Evolutionary conservation across 2,329 filamentous ascomycete species (phyloP).

Genomic region (Coniochaeta sp.): DNA sequence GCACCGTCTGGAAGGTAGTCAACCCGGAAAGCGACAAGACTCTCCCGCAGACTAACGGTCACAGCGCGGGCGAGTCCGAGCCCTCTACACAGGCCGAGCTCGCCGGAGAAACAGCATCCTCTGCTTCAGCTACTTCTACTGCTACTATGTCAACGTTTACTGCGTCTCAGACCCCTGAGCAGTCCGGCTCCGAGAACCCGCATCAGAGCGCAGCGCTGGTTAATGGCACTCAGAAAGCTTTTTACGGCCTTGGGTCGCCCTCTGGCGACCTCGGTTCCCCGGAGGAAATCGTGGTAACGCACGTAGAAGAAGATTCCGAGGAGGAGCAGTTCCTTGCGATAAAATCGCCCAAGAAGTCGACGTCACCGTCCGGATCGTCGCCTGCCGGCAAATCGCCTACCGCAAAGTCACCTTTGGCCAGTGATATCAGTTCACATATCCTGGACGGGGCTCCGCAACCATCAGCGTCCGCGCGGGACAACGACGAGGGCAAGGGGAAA

Average conservation of each 20-base stretch:
- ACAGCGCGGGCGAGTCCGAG: neutral
- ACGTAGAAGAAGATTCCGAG: constrained; percentile 11
- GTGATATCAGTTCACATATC: neutral
- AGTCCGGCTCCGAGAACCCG: constrained; percentile 4
- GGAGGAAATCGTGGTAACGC: neutral
- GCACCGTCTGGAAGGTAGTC: constrained; percentile 25
- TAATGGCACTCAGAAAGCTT: neutral
- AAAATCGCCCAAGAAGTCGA: neutral
- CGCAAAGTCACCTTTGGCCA: neutral
- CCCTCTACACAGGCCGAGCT: constrained; percentile 10
- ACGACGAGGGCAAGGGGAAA: neutral
- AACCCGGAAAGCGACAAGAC: constrained; percentile 11
- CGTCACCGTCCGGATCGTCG: neutral
- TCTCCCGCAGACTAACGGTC: neutral
- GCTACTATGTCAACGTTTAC: neutral
- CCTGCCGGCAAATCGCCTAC: neutral
- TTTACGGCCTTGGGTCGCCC: neutral
- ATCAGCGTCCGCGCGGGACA: neutral
- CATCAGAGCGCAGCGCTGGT: neutral
- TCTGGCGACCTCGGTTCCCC: neutral
- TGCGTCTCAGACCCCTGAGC: neutral
- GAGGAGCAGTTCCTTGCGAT: constrained; percentile 17
- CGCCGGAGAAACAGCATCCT: constrained; percentile 4
- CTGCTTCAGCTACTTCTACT: too few species aligned
- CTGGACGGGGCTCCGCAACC: neutral